Evolutionary conservation across 2,329 filamentous ascomycete genomes (phyloP), one percentile per base, ranked within the genome.

Genomic region (Rhynchosporium graminicola): DNA sequence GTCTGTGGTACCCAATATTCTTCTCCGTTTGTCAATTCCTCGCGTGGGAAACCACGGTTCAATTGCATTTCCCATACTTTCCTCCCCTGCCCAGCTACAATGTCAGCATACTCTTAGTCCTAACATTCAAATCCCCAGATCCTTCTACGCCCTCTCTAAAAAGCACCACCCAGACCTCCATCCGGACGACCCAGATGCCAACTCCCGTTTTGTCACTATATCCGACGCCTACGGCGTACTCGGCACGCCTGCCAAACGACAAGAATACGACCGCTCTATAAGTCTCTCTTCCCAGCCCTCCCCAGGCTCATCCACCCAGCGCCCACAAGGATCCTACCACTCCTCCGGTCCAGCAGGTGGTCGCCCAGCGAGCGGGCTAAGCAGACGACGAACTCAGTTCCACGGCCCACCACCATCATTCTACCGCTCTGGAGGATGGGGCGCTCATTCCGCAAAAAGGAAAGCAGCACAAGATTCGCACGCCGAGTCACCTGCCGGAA

Each of bases 141-240:
- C 85, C 69, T 99, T 97, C 84, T 98, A 97, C 82, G 78, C 83
- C 65, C 90, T 98, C 75, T 97, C 92, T 73, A 96, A 97, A 78
- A 79, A 83, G 59, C 89, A 97, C 82, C 95, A 99, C 77, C 95
- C 95, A 0, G 95, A 99, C 81, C 87, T 87, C 74, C 96, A 98
- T 80, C 91, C 83, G 64, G 74, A 83, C 69, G 89, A 97, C 76
- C 89, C 90, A 4, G 74, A 78, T 63, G 90, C 93, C 65, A 81
- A 87, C 3, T 79, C 84, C 62, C 90, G 88, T 74, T 99, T 97
- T 81, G 86, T 92, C 76, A 83, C 86, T 69, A 89, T 97, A 74
- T 89, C 86, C 74, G 89, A 95, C 74, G 92, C 93, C 69, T 97
- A 97, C 80, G 81, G 86, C 62, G 77, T 90, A 50, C 89, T 97